Percentiles rank a stretch among this genome's conserved stretches.
Evolutionary conservation across 306 rosid species (phyloP).

Genomic region (Urtica urens): DNA sequence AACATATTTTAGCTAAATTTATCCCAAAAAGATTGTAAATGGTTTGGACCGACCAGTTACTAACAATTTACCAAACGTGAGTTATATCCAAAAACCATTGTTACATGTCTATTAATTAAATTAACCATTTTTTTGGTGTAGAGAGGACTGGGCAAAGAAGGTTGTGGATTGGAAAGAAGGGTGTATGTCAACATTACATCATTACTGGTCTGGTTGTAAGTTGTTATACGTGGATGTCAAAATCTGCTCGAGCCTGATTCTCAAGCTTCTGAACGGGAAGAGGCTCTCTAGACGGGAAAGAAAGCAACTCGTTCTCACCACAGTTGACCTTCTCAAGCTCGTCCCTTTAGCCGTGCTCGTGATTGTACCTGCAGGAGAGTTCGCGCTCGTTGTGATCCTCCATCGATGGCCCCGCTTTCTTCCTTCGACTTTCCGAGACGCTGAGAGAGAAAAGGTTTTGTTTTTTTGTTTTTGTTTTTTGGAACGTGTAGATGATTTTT

Average conservation of each 20-base stretch:
- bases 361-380: constrained; percentile 88
- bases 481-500: too few species aligned
- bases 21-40: too few species aligned
- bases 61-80: too few species aligned
- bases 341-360: constrained; percentile 87
- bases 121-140: constrained; percentile 24
- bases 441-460: too few species aligned
- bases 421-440: constrained; percentile 94
- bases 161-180: constrained; percentile 84
- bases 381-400: constrained; percentile 75
- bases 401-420: constrained; percentile 88
- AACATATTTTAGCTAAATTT: too few species aligned
- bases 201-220: constrained; percentile 84
- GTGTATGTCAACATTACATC: constrained; percentile 59
- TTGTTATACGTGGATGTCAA: constrained; percentile 35
- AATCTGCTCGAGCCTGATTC: constrained; percentile 30
- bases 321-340: constrained; percentile 83
- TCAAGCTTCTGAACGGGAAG: constrained; percentile 14
- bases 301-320: too few species aligned
- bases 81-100: too few species aligned
- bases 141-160: constrained; percentile 70
- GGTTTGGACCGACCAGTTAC: too few species aligned
- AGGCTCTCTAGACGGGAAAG: too few species aligned
- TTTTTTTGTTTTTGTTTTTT: too few species aligned
- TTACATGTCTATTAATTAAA: too few species aligned